Evolutionary conservation across 2,329 filamentous ascomycete species (phyloP), one percentile per base, ranked within the genome.

Genomic region (Penicillium sp.): DNA sequence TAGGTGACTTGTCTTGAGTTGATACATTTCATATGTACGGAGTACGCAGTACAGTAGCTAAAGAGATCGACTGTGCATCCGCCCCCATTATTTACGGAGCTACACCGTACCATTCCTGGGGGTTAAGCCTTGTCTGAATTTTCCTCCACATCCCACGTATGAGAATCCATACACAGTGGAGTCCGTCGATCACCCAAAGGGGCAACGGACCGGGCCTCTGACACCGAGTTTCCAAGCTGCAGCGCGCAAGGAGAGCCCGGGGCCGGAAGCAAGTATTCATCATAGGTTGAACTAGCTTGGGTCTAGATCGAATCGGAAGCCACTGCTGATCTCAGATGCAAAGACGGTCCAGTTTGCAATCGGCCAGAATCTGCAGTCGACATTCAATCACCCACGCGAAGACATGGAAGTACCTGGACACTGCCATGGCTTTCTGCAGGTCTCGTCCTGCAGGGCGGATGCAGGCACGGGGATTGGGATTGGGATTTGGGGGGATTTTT

Each of bases 161-260:
- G n/a, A n/a, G 24, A 20, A 41, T 27, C 29, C n/a, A 18, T 18
- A 18, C 15, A 33, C 24, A 35, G 50, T 53, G 50, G 53, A 29
- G 46, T 53, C 10, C 46, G 49, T 47, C 46, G 57, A 61, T 61
- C 57, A 54, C 37, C 47, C 52, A 60, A 59, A 47, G 53, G 55
- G 50, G 41, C 24, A 42, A 42, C 54, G 54, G 51, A 53, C 52
- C 56, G 53, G 44, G 44, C 49, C 54, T 52, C 49, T 59, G 51
- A 50, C 51, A 56, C 46, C 45, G 44, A 33, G 45, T 33, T 31
- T 38, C 46, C 29, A 31, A 15, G 37, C 44, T 60, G 52, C 52
- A 57, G 31, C 8, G 28, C 29, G 57, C 50, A 61, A 59, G 58
- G 39, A 27, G 20, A 15, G 39, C 43, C 44, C 33, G 33, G 33